phyloP scores from a whole-genome alignment of 768 basidiomycete genomes.

The Leccinum obscurum region DNA sequence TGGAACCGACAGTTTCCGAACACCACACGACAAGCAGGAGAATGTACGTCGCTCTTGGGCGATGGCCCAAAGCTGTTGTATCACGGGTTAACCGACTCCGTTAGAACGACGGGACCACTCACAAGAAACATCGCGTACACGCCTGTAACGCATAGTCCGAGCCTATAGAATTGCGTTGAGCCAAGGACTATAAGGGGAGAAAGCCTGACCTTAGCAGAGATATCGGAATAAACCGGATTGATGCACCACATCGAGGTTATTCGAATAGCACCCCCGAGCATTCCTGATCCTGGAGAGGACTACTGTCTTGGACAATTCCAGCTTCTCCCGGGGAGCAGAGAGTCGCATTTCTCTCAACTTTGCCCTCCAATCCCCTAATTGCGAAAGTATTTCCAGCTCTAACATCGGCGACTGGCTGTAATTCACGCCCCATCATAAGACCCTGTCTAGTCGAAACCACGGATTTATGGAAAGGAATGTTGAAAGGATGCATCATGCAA shows the following conservation, averaged over 20 bases:
- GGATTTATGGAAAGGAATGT: background rate
- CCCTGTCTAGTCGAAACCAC: background rate
- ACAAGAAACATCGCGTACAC: conserved; percentile 95
- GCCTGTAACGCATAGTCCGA: conserved; percentile 76
- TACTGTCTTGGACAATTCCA: conserved; percentile 39
- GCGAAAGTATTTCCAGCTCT: conserved; percentile 95
- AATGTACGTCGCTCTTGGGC: conserved; percentile 88
- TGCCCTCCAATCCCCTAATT: conserved; percentile 84
- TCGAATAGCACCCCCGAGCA: conserved; percentile 69
- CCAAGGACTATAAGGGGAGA: background rate
- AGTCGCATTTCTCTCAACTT: conserved; percentile 89
- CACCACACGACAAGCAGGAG: background rate
- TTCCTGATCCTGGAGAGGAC: conserved; percentile 39
- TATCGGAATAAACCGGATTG: conserved; percentile 13
- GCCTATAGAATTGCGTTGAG: conserved; percentile 37
- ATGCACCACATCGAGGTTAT: conserved; percentile 18
- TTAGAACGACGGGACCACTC: conserved; percentile 30
- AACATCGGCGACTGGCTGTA: conserved; percentile 81
- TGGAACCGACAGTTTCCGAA: conserved; percentile 59
- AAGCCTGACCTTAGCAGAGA: conserved; percentile 27
- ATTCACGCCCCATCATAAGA: conserved; percentile 92
- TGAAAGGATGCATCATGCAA: background rate
- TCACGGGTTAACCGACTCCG: conserved; percentile 3
- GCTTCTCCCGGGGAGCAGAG: conserved; percentile 65
- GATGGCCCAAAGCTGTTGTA: conserved; percentile 77